Conservation (phyloP, 1,284 basidiomycete genomes). For the Xerocomus nothofagi region DNA sequence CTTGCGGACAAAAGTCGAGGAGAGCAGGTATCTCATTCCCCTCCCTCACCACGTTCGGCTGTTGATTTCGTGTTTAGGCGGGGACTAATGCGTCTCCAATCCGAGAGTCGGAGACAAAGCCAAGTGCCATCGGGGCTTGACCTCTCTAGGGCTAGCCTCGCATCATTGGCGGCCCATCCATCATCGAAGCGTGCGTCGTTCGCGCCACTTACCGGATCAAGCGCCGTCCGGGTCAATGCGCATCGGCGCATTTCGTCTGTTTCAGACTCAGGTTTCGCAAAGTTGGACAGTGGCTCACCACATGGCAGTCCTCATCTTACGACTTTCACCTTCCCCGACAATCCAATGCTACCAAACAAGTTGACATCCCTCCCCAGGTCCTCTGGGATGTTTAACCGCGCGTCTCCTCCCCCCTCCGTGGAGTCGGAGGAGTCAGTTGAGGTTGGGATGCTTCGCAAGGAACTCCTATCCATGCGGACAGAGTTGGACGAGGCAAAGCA, state of each 20-base stretch:
- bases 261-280: slow-evolving; percentile 48
- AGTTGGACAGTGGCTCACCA: slow-evolving; percentile 32
- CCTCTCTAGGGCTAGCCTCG: slow-evolving; percentile 47
- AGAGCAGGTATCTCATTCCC: slow-evolving; percentile 64
- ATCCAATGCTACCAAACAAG: slow-evolving; percentile 19
- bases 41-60: neutral
- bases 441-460: slow-evolving; percentile 58
- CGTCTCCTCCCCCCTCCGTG: slow-evolving; percentile 42
- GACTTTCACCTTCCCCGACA: slow-evolving; percentile 24
- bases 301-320: slow-evolving; percentile 37
- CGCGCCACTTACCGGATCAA: slow-evolving; percentile 60
- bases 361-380: slow-evolving; percentile 31
- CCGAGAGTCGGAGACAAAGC: slow-evolving; percentile 72
- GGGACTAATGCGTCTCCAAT: slow-evolving; percentile 88
- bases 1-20: slow-evolving; percentile 86
- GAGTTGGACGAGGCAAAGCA: slow-evolving; percentile 65
- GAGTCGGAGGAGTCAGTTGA: slow-evolving; percentile 41
- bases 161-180: slow-evolving; percentile 41
- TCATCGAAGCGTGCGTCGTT: slow-evolving; percentile 72
- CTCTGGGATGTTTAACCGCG: slow-evolving; percentile 54
- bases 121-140: slow-evolving; percentile 53
- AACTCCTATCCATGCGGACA: slow-evolving; percentile 56
- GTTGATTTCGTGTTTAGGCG: slow-evolving; percentile 46
- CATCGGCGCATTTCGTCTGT: slow-evolving; percentile 72
- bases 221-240: slow-evolving; percentile 43